Conservation (phyloP, 1,284 basidiomycete species). For the Ustilago cynodontis region DNA sequence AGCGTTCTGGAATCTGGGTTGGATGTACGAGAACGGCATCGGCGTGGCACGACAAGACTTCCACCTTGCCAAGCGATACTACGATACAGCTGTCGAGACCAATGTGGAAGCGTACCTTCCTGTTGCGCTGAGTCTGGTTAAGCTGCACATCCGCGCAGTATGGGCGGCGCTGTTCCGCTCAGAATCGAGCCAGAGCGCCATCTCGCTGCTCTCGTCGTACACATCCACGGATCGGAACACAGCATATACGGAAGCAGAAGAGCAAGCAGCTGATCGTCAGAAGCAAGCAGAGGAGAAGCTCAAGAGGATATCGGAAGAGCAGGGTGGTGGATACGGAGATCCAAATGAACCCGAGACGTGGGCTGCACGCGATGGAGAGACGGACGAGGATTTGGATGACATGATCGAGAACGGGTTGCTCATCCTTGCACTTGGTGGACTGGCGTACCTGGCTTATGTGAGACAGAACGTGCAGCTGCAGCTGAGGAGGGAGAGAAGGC, state of each 20-base stretch:
- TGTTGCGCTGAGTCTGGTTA: slow-evolving; percentile 82
- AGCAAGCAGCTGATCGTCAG: slow-evolving; percentile 34
- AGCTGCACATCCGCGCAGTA: slow-evolving; percentile 84
- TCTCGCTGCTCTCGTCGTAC: slow-evolving; percentile 55
- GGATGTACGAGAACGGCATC: slow-evolving; percentile 97
- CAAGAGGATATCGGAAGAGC: slow-evolving; percentile 19
- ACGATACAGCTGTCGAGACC: slow-evolving; percentile 87
- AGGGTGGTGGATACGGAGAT: slow-evolving; percentile 52
- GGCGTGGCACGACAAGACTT: slow-evolving; percentile 86
- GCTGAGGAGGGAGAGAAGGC: slow-evolving; percentile 46
- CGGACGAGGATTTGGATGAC: slow-evolving; percentile 53
- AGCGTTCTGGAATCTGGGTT: slow-evolving; percentile 98
- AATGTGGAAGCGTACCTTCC: slow-evolving; percentile 90
- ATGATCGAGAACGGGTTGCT: slow-evolving; percentile 61
- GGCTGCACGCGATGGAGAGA: slow-evolving; percentile 36
- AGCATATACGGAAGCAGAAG: slow-evolving; percentile 61
- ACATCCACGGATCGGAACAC: slow-evolving; percentile 27
- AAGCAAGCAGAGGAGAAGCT: slow-evolving; percentile 36
- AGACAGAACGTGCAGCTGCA: slow-evolving; percentile 58
- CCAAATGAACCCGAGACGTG: slow-evolving; percentile 57
- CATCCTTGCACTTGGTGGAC: slow-evolving; percentile 54
- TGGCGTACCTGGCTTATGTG: slow-evolving; percentile 57
- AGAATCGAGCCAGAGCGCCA: slow-evolving; percentile 55
- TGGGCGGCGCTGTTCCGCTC: slow-evolving; percentile 73
- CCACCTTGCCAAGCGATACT: slow-evolving; percentile 95